These are phyloP conservation scores for Fusarium pseudoanthophilum DNA, from an alignment of 2,329 filamentous ascomycete species.

Conservation along the genomic window DNA sequence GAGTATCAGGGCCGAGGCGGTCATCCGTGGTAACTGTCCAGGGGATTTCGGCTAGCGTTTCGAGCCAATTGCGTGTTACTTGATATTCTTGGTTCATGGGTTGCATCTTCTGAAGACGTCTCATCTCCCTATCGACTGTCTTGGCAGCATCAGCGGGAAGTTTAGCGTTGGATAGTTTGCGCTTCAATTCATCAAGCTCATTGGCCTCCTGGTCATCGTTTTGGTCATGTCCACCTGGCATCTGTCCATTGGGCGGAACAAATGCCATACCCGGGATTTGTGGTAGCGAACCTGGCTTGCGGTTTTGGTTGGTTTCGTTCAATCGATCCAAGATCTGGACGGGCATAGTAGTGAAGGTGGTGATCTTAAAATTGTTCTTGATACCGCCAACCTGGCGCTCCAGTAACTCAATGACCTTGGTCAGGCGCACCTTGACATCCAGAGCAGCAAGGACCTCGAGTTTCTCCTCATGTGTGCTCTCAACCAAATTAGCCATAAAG, in stretches of 20 bases:
- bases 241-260: slow-evolving; percentile 48
- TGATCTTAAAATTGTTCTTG: slow-evolving; percentile 88
- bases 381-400: slow-evolving; percentile 84
- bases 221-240: slow-evolving; percentile 59
- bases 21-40: slow-evolving; percentile 90
- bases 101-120: slow-evolving; percentile 92
- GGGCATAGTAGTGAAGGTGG: slow-evolving; percentile 75
- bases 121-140: slow-evolving; percentile 89
- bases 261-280: slow-evolving; percentile 56
- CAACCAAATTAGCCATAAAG: slow-evolving; percentile 95
- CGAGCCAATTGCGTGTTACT: slow-evolving; percentile 91
- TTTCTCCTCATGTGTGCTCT: slow-evolving; percentile 90
- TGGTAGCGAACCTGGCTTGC: slow-evolving; percentile 46
- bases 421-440: slow-evolving; percentile 80
- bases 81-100: slow-evolving; percentile 96
- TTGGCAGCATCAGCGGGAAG: slow-evolving; percentile 87
- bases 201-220: slow-evolving; percentile 84
- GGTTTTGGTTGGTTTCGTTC: slow-evolving; percentile 52
- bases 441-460: slow-evolving; percentile 85
- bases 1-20: slow-evolving; percentile 81
- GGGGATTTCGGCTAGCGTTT: slow-evolving; percentile 92
- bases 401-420: slow-evolving; percentile 84
- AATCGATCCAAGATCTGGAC: slow-evolving; percentile 70
- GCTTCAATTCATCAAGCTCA: slow-evolving; percentile 91
- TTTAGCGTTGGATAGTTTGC: slow-evolving; percentile 83